Base-by-base conservation (phyloP, 73 alveolate species). In the Symbiodinium pilosum region DNA sequence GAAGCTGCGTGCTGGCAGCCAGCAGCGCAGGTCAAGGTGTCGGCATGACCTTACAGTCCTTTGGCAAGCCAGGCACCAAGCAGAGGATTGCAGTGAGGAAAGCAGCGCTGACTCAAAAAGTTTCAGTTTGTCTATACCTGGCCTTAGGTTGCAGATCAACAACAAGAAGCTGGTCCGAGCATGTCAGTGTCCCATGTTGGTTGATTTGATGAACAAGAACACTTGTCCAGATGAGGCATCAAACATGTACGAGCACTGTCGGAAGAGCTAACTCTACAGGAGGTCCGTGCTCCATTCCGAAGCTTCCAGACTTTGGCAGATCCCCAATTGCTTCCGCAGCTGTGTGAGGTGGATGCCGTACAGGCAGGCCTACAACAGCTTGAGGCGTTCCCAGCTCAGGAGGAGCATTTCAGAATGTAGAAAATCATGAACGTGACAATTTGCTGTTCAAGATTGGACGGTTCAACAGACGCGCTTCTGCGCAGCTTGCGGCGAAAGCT, bases 241-340 rank as follows among this genome's bases (percentile, higher is more conserved):
- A 91, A 91, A 54, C 97, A 91, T 71, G 40, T 91, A 41, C 97
- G 97, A 1, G 52, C 88, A 1, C 97, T 91, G 34, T 91, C 97
- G 12, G 97, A 91, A 21, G 97, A 91, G 97, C 97, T 91, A 77
- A 91, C 97, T n/a, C 88, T 69, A 14, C 77, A 86, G 75, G 97
- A 91, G 97, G 97, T 81, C 14, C 34, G 42, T 68, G 39, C 14
- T 68, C 14, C 14, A 68, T 16, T n/a, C 83, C 41, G 2, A 24
- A 21, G 4, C 4, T 30, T 6, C 12, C 42, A 43, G 41, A 5
- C 6, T 69, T 6, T 6, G 5, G 42, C 84, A 5, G 18, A 3
- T n/a, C 34, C 3, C 44, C 18, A 7, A 43, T 28, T n/a, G 85
- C 43, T 8, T 32, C 43, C 4, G 43, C 0, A 43, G 47, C 44